Evolutionary conservation across 495 filamentous ascomycete species (phyloP), one percentile per base, ranked within the genome.

Genomic region (Hypomontagnella submonticulosa): DNA sequence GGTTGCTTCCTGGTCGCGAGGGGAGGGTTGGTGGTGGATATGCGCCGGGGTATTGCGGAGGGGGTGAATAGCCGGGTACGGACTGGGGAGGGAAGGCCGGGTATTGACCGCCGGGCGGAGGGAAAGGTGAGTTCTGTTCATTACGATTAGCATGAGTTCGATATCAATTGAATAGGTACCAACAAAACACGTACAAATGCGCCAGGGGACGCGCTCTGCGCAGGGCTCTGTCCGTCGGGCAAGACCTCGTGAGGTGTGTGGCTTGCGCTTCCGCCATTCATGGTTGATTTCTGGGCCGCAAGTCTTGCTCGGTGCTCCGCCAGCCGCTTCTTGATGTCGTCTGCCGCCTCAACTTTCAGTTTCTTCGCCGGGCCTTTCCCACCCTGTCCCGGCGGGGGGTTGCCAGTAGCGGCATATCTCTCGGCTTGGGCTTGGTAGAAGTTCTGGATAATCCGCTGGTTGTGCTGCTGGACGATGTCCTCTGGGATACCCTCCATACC

Each of bases 401-500:
- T 97, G 4, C 95, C 95, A 2, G 92, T 97, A 4, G 84, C 84
- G 34, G 87, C 88, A 48, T 90, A 87, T 40, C 92, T 86, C 73
- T 97, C 91, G 16, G 89, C 88, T 76, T 97, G 92, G 8, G 88
- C 90, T 63, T 90, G 87, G 74, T 93, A 92, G 76, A 89, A 96
- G 74, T 91, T 89, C 34, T 86, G 82, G 51, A 90, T 85, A 64
- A 98, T 91, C 56, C 90, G 88, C 78, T 95, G 89, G 60, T 91
- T 89, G 77, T 98, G 96, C 52, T 88, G 83, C 59, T 89, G 81
- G 18, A 90, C 79, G 57, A 96, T 84, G 37, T 97, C 92, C 34
- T 92, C 91, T 8, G 95, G 95, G 15, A 99, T 90, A 67, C 95
- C 95, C 70, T 98, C 93, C 90, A 97, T 97, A 69, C 94, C 95